phyloP scores from a whole-genome alignment of 2,329 filamentous ascomycete genomes.

The Aspergillus tubingensis region DNA sequence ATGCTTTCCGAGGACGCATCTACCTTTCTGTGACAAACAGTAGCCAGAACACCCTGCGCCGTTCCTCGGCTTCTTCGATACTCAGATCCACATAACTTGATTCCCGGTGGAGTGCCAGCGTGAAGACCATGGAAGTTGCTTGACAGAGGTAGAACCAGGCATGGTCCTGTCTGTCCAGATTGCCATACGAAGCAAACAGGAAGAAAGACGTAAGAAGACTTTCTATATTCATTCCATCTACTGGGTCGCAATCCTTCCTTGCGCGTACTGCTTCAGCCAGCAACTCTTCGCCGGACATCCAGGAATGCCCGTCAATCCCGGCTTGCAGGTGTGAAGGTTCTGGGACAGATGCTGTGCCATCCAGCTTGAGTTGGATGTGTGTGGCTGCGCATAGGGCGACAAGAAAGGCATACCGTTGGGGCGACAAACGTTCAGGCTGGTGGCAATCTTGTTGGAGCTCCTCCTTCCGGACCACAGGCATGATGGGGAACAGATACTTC shows the following conservation, averaged over 20 bases:
- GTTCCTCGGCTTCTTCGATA: constrained; percentile 61
- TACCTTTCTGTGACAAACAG: constrained; percentile 71
- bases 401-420: constrained; percentile 44
- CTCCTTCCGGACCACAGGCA: constrained; percentile 44
- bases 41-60: constrained; percentile 71
- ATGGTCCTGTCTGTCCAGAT: constrained; percentile 70
- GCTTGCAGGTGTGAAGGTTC: constrained; percentile 37
- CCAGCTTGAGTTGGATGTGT: constrained; percentile 47
- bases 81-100: constrained; percentile 51
- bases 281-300: constrained; percentile 66
- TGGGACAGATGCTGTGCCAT: constrained; percentile 30
- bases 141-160: constrained; percentile 81
- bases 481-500: constrained; percentile 47
- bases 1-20: constrained; percentile 16
- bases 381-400: constrained; percentile 47
- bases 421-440: constrained; percentile 56
- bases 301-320: constrained; percentile 58
- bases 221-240: constrained; percentile 44
- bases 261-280: constrained; percentile 63
- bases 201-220: constrained; percentile 72
- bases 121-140: constrained; percentile 65
- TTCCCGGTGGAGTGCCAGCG: constrained; percentile 48
- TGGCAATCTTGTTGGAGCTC: constrained; percentile 39
- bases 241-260: constrained; percentile 42
- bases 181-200: constrained; percentile 71